These are phyloP conservation scores for Sclerotinia spermophila DNA, from an alignment of 2,329 filamentous ascomycete species.

Conservation along the genomic window DNA sequence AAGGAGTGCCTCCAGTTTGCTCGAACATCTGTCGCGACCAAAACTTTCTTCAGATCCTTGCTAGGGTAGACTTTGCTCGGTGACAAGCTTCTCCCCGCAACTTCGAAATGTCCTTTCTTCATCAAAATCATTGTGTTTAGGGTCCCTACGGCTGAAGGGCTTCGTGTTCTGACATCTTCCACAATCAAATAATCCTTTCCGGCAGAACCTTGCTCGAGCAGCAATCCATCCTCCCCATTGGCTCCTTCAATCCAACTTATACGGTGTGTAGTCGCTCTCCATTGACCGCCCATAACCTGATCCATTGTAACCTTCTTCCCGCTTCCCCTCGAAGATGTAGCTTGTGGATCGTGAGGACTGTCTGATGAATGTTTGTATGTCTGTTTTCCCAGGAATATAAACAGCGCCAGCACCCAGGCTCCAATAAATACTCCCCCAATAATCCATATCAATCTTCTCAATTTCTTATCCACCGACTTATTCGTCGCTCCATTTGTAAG, in stretches of 20 bases:
- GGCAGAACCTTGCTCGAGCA: constrained; percentile 64
- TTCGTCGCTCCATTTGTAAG: constrained; percentile 37
- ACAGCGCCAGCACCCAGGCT: constrained; percentile 66
- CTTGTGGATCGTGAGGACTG: constrained; percentile 64
- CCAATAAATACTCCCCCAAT: constrained; percentile 57
- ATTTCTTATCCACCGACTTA: constrained; percentile 60
- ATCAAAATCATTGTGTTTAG: constrained; percentile 67
- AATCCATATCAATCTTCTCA: constrained; percentile 56
- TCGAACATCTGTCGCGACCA: constrained; percentile 69
- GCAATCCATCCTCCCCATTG: constrained; percentile 74
- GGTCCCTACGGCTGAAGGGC: constrained; percentile 42
- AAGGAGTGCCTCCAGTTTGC: constrained; percentile 89
- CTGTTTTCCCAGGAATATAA: constrained; percentile 62
- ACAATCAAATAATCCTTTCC: constrained; percentile 77
- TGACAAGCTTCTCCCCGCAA: constrained; percentile 51
- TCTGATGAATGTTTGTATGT: constrained; percentile 63
- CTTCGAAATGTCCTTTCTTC: constrained; percentile 60
- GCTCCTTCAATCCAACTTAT: constrained; percentile 76
- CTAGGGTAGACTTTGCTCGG: constrained; percentile 70
- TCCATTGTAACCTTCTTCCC: constrained; percentile 72
- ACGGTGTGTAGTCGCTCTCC: constrained; percentile 58
- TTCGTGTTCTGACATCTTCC: constrained; percentile 70
- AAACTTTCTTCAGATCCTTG: constrained; percentile 77
- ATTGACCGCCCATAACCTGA: constrained; percentile 64
- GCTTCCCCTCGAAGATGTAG: constrained; percentile 56